Evolutionary conservation across 2,329 filamentous ascomycete genomes (phyloP).

Genomic region (Monilinia fructigena): DNA sequence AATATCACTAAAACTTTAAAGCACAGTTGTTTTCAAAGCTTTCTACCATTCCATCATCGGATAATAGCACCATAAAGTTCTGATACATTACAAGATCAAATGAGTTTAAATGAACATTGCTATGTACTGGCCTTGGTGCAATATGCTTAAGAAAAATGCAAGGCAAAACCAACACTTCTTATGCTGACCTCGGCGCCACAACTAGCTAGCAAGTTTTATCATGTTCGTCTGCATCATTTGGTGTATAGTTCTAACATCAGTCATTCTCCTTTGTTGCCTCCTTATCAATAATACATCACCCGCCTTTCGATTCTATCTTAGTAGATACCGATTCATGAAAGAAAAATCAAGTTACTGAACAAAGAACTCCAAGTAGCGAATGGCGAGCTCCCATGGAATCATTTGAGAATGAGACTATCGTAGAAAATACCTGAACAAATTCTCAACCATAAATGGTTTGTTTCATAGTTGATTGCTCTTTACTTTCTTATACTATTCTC

Average conservation of each 20-base stretch:
- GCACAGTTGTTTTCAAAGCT: background rate
- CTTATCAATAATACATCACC: background rate
- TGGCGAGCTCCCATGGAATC: background rate
- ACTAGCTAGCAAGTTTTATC: background rate
- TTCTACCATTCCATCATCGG: background rate
- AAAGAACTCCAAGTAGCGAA: background rate
- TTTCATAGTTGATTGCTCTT: background rate
- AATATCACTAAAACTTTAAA: background rate
- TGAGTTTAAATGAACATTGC: background rate
- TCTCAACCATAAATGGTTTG: background rate
- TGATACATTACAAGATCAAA: background rate
- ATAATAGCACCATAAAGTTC: background rate
- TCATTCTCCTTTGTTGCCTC: background rate
- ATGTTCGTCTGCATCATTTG: background rate
- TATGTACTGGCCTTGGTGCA: background rate
- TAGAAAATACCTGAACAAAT: background rate
- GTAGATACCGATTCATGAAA: constrained; percentile 1
- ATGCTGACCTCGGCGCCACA: background rate
- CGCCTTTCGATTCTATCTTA: background rate
- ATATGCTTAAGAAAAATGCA: background rate
- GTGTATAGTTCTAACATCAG: background rate
- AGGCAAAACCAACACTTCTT: background rate
- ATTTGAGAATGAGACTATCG: background rate
- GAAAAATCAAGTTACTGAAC: constrained; percentile 2
- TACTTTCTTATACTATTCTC: background rate